Base-by-base conservation (phyloP, 2,329 filamentous ascomycete genomes). In the Aspergillus sp. region DNA sequence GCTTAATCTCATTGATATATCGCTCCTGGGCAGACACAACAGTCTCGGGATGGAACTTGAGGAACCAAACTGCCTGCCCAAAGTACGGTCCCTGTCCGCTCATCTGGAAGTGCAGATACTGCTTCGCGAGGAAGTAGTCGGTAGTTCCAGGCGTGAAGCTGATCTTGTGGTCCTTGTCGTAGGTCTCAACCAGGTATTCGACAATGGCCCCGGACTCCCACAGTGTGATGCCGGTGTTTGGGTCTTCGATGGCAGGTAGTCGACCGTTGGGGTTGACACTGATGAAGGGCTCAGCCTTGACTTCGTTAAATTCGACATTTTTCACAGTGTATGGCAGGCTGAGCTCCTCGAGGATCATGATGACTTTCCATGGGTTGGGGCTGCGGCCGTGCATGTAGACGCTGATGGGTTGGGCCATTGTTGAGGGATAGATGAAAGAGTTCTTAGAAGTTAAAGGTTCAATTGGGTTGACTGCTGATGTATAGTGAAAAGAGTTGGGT, bases 51-150 rank as follows among this genome's bases (percentile, higher is more conserved):
- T 81, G 75, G 56, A 73, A 76, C 8, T 52, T 24, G 8, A 45
- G 64, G 66, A 78, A 81, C 78, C 78, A 81, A 26, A 66, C 69
- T 0, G 67, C 68, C 63, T 81, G 79, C 13, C 80, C 80, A 57
- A 74, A 81, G 63, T 81, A 81, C 0, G 79, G 79, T 1, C 78
- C 79, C 60, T 81, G 79, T 7, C 78, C 78, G 2, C 72, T 71
- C 41, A 68, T 67, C 65, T 81, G 78, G 66, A 74, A 80, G 63
- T 72, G 73, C 4, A 81, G 71, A 73, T 76, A 81, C 41, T 79
- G 76, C 57, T 74, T 75, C 4, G 73, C 71, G 2, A 71, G 67
- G 58, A 73, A 76, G 49, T 64, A 67, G 32, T 80, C 76, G 3
- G 69, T 65, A 4, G 65, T 68, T 2, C 67, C 66, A 0, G 64